Evolutionary conservation across 2,329 filamentous ascomycete genomes (phyloP).

Genomic region (Septoria linicola): DNA sequence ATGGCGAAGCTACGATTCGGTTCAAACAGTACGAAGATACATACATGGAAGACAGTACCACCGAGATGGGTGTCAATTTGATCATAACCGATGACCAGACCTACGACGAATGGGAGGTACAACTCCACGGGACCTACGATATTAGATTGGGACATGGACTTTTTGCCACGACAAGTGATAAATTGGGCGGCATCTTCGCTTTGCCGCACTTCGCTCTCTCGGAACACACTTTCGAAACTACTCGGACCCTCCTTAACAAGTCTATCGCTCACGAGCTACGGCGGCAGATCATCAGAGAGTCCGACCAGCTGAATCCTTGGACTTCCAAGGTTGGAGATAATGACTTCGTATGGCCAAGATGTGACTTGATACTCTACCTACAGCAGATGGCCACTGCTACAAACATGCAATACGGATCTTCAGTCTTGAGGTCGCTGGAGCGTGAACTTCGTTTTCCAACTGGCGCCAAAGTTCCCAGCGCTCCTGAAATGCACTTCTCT

Average conservation of each 20-base stretch:
- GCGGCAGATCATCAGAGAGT: slow-evolving; percentile 62
- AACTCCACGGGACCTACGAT: slow-evolving; percentile 82
- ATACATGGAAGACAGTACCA: slow-evolving; percentile 53
- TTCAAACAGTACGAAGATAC: slow-evolving; percentile 55
- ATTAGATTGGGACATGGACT: slow-evolving; percentile 75
- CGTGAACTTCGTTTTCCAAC: slow-evolving; percentile 60
- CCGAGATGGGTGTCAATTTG: slow-evolving; percentile 68
- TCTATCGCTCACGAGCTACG: slow-evolving; percentile 68
- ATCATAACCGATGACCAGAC: slow-evolving; percentile 70
- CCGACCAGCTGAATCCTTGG: slow-evolving; percentile 65
- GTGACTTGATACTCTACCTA: slow-evolving; percentile 84
- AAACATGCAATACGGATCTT: slow-evolving; percentile 27
- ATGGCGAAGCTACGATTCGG: slow-evolving; percentile 68
- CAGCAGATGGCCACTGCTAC: slow-evolving; percentile 57
- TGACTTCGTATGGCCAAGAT: slow-evolving; percentile 67
- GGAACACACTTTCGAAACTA: slow-evolving; percentile 48
- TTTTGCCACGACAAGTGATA: slow-evolving; percentile 86
- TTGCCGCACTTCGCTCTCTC: slow-evolving; percentile 77
- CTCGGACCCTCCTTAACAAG: slow-evolving; percentile 63
- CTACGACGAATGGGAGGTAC: slow-evolving; percentile 75
- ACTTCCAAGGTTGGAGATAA: slow-evolving; percentile 63
- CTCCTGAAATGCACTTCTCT: slow-evolving; percentile 57
- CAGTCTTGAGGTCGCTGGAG: slow-evolving; percentile 54
- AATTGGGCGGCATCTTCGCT: slow-evolving; percentile 84
- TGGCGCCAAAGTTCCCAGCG: slow-evolving; percentile 53